Conservation (phyloP, 1,284 basidiomycete species). For the Ceratobasidium papillatum region DNA sequence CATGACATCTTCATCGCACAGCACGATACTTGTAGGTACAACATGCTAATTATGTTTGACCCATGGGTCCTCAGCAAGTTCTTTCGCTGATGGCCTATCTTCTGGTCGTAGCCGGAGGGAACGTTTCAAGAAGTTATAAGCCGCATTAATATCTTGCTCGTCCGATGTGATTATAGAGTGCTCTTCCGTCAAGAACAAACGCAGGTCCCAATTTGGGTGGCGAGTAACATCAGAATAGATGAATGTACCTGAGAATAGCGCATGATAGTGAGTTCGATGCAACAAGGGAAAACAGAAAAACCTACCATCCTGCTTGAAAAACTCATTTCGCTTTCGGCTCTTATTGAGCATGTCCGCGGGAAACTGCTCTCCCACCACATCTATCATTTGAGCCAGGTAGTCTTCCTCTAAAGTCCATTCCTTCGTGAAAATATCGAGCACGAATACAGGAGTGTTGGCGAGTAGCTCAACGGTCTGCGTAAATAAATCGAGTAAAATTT, state of each 20-base stretch:
- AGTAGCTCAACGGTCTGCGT: not conserved
- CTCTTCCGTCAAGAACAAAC: not conserved
- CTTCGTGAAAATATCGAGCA: not conserved
- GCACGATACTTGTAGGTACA: no score
- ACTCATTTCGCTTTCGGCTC: not conserved
- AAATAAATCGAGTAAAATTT: not conserved
- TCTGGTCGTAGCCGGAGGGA: constrained; percentile 6
- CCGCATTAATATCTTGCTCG: not conserved
- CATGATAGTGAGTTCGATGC: not conserved
- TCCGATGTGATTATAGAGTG: not conserved
- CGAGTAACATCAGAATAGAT: not conserved
- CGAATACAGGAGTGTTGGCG: not conserved
- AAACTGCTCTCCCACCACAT: not conserved
- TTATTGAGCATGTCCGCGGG: not conserved
- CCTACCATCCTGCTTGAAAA: constrained; percentile 6
- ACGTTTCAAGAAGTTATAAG: not conserved
- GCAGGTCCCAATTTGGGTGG: not conserved
- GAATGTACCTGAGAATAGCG: not conserved
- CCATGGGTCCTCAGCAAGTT: not conserved
- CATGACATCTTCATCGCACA: no score
- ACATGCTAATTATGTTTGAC: not conserved
- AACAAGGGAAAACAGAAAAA: no score
- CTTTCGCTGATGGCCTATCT: not conserved
- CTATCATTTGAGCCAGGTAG: constrained; percentile 1
- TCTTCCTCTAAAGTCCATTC: not conserved